Conservation (phyloP, 345 rosid species). For the Eucalyptus dawsonii region DNA sequence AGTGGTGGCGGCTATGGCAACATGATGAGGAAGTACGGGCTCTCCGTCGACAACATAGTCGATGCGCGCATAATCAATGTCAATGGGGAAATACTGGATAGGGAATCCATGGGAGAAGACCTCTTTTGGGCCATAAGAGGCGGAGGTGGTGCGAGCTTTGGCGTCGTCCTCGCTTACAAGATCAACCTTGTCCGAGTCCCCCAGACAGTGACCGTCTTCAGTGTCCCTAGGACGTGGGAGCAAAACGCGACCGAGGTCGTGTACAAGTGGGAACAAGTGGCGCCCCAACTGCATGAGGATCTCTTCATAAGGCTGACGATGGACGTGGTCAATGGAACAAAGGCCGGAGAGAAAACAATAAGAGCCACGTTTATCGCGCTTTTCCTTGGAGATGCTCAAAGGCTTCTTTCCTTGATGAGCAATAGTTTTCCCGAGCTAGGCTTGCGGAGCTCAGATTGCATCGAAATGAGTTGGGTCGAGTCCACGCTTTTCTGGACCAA, state of each 20-base stretch:
- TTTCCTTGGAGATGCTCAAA: conserved; percentile 16
- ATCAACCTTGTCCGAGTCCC: conserved; percentile 19
- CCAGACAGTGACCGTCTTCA: conserved; percentile 8
- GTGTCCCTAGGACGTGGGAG: background rate
- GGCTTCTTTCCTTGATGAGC: conserved; percentile 8
- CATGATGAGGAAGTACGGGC: conserved; percentile 39
- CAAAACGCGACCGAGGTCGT: conserved; percentile 8
- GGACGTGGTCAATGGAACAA: background rate
- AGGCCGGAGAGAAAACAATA: background rate
- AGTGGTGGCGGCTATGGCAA: conserved; percentile 54
- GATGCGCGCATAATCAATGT: conserved; percentile 45
- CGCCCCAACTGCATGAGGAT: background rate
- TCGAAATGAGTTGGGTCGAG: too few relatives aligned
- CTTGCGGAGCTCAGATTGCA: too few relatives aligned
- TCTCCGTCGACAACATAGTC: conserved; percentile 33
- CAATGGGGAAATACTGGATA: conserved; percentile 13
- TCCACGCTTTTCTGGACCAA: conserved; percentile 9
- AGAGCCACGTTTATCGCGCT: conserved; percentile 6
- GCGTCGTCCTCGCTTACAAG: conserved; percentile 39
- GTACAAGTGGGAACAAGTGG: conserved; percentile 4
- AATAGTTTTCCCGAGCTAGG: background rate
- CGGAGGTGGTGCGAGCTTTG: conserved; percentile 58
- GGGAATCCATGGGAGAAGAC: conserved; percentile 53
- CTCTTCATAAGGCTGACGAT: background rate
- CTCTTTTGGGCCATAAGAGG: conserved; percentile 60